These are phyloP conservation scores for Penstemon barbatus DNA, from an alignment of 257 asterid genomes.

Conservation along the genomic window DNA sequence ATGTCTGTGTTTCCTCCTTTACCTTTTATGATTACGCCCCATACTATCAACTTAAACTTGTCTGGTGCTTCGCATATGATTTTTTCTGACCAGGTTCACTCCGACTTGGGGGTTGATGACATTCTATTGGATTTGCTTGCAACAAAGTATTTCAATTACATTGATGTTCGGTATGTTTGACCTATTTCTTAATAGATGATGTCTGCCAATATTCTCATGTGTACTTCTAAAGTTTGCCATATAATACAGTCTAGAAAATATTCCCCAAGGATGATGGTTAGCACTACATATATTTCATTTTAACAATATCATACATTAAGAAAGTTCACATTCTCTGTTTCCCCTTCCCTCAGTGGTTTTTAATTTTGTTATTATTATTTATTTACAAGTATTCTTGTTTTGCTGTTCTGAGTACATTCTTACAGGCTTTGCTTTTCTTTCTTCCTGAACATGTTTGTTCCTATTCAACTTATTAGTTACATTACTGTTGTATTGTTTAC, in stretches of 20 bases:
- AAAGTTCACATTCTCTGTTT: not conserved
- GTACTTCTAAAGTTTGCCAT: not conserved
- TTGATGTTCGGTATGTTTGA: conserved; percentile 73
- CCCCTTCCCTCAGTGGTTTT: not conserved
- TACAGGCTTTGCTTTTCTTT: not conserved
- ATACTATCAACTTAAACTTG: not conserved
- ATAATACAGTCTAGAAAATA: not conserved
- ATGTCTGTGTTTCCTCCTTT: not conserved
- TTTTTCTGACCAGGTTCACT: conserved; percentile 51
- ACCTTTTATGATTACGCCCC: not conserved
- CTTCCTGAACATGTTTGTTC: not conserved
- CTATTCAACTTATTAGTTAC: conserved; percentile 12
- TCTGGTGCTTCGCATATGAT: not conserved
- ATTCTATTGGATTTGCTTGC: conserved; percentile 55
- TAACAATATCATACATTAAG: not conserved
- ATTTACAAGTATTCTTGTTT: not conserved
- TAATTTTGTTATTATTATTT: not conserved
- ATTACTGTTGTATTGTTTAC: conserved; percentile 26
- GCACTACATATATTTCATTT: conserved; percentile 1
- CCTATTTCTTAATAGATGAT: not conserved
- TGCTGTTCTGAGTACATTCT: not conserved
- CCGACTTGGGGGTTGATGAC: conserved; percentile 51
- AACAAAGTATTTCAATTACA: conserved; percentile 67
- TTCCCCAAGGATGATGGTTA: not conserved
- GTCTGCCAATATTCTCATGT: not conserved